Conservation (phyloP, 2,329 filamentous ascomycete species). For the Neonectria sp. region DNA sequence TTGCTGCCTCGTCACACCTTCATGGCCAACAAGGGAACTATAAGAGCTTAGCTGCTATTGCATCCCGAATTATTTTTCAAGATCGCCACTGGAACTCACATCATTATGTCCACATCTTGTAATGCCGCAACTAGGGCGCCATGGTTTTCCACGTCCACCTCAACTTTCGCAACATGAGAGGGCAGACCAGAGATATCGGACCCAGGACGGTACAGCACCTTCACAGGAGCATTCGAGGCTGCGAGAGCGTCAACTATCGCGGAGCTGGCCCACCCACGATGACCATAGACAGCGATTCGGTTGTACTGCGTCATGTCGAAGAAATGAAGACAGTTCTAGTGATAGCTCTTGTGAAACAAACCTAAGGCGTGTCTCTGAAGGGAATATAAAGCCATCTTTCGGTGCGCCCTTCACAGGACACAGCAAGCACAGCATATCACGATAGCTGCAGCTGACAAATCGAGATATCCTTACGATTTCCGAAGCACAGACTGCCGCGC, state of each 20-base stretch:
- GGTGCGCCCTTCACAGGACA: no score
- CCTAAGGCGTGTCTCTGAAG: no score
- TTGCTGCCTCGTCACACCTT: constrained; percentile 11
- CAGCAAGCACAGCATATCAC: no score
- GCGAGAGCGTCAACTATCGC: constrained; percentile 15
- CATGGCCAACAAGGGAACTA: constrained; percentile 19
- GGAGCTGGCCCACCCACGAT: constrained; percentile 24
- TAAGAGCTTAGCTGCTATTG: no score
- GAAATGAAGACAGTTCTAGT: no score
- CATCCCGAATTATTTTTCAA: neutral
- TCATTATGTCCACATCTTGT: constrained; percentile 15
- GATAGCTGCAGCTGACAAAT: no score
- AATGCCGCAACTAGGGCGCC: neutral
- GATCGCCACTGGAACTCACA: constrained; percentile 4
- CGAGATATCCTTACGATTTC: no score
- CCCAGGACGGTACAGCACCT: constrained; percentile 13
- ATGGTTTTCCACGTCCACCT: constrained; percentile 20
- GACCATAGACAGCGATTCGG: constrained; percentile 17
- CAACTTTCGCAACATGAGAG: neutral
- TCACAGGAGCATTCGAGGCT: constrained; percentile 4
- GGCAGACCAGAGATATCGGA: constrained; percentile 12
- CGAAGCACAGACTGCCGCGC: no score
- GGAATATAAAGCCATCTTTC: no score
- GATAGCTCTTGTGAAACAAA: no score
- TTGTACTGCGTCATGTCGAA: neutral